phyloP scores from a whole-genome alignment of 2,329 filamentous ascomycete genomes.

The Exserohilum rostratum region DNA sequence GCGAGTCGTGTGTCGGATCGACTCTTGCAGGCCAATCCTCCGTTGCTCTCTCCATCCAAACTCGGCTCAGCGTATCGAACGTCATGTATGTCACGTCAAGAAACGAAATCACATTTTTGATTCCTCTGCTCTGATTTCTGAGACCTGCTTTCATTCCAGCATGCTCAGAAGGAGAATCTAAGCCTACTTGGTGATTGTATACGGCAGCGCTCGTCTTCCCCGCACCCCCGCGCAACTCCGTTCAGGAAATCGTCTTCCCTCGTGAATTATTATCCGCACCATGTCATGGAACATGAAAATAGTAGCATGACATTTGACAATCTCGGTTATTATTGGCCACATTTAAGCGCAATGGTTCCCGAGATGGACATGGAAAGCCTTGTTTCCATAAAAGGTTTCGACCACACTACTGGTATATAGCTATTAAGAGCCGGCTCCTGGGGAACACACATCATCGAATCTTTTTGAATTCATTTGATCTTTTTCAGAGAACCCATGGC shows the following conservation, averaged over 20 bases:
- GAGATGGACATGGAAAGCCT: not conserved
- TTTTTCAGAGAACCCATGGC: not conserved
- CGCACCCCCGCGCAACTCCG: constrained; percentile 6
- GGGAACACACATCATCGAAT: not conserved
- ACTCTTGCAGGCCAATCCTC: not conserved
- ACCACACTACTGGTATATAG: constrained; percentile 19
- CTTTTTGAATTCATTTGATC: not conserved
- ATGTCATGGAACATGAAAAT: not conserved
- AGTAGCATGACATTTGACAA: not conserved
- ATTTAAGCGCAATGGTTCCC: not conserved
- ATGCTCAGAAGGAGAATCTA: no score
- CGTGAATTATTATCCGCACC: constrained; percentile 24
- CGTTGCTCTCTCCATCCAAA: no score
- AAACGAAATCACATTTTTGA: no score
- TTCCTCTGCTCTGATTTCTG: no score
- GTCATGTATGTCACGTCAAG: no score
- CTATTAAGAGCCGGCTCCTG: not conserved
- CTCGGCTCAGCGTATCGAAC: no score
- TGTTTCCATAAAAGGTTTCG: not conserved
- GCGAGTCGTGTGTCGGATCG: not conserved
- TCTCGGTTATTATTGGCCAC: not conserved
- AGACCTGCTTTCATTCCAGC: no score
- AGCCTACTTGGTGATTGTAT: not conserved
- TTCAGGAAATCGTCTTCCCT: constrained; percentile 1
- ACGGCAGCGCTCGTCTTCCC: constrained; percentile 3